Base-by-base conservation (phyloP, 208 protist species). In the Trypanosoma boissoni region DNA sequence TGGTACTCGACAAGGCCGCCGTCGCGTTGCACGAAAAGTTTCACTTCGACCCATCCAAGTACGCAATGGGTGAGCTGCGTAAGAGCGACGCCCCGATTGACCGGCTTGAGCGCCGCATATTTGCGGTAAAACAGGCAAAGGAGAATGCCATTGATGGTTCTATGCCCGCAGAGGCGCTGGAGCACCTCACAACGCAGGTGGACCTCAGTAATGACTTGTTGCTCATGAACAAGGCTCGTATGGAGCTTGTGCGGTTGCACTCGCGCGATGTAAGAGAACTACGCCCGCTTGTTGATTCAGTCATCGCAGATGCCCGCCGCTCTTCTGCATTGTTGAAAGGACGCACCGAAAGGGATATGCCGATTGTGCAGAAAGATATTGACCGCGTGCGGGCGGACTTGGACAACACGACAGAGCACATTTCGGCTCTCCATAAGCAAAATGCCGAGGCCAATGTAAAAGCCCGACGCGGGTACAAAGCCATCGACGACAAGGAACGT, bases 171-270 rank as follows among this genome's bases (percentile, higher is more conserved):
- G 78, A 78, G 0, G 82, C 83, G 3, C 71, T 93, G 37, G 72
- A 73, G 41, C 74, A 70, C 61, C 68, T 90, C 16, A 79, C 82
- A 65, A 69, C 76, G 0, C 80, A 93, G 73, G 78, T 89, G n/a
- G 81, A 92, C 72, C 74, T 88, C 58, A 83, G 74, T 7, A 92
- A 92, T 60, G 86, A 92, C 49, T 28, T 92, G 39, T 65, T 92
- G 49, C 69, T 90, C 16, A 74, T 89, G 52, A 90, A 92, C 69
- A 87, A 86, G 68, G 82, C 86, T 0, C 86, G 86, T 45, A 77
- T 92, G 65, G 61, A 67, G 23, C 71, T 90, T 50, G 77, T 92
- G 7, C 42, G 28, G 26, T 56, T 84, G 46, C 80, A 88, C 75
- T 44, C 55, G 18, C 78, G 84, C 20, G 86, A 92, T 60, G 66